Conservation (phyloP, 2,329 filamentous ascomycete genomes). For the Neobulgaria alba region DNA sequence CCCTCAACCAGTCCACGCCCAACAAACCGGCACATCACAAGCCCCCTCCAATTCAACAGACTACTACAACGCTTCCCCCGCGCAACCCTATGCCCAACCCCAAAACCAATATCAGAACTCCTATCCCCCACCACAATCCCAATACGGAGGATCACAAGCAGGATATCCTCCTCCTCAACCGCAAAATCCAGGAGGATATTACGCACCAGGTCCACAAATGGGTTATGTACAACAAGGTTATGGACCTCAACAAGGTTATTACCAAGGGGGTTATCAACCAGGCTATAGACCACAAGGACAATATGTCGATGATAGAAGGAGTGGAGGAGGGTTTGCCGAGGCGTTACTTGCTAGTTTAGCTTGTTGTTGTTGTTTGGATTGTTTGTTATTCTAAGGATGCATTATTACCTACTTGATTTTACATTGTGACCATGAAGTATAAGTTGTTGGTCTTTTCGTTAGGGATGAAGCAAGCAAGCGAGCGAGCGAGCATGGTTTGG, state of each 20-base stretch:
- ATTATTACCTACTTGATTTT: neutral
- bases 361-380: slow-evolving; percentile 42
- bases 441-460: no score
- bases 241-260: slow-evolving; percentile 10
- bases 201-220: slow-evolving; percentile 16
- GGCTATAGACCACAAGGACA: slow-evolving; percentile 29
- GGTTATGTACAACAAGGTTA: slow-evolving; percentile 10
- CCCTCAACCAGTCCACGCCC: neutral
- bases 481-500: no score
- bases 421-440: neutral
- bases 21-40: neutral
- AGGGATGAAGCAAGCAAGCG: no score
- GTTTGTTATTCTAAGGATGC: slow-evolving; percentile 34
- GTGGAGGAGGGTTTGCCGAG: slow-evolving; percentile 31
- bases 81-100: neutral
- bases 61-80: neutral
- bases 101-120: neutral
- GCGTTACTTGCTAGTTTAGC: slow-evolving; percentile 36
- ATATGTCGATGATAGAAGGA: slow-evolving; percentile 28
- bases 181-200: slow-evolving; percentile 15
- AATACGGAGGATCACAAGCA: neutral
- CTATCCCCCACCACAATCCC: neutral
- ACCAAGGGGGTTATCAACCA: slow-evolving; percentile 15
- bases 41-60: neutral
- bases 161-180: neutral